Conservation (phyloP, 2,329 filamentous ascomycete species). For the Penicillium concentricum region DNA sequence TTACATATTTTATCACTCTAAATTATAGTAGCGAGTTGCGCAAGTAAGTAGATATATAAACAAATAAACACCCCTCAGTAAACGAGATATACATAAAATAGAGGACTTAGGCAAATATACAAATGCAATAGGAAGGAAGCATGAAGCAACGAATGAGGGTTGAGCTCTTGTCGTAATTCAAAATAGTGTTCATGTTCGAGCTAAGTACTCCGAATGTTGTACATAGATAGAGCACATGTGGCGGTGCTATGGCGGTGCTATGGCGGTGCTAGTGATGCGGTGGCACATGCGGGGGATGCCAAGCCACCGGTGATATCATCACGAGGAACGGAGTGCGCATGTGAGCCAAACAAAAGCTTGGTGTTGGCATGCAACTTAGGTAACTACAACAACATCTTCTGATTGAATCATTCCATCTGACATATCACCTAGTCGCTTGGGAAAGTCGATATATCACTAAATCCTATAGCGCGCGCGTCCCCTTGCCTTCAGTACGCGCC, state of each 20-base stretch:
- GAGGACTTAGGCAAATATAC: accelerated
- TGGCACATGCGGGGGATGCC: constrained; percentile 15
- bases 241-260: constrained; percentile 4
- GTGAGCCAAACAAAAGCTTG: constrained; percentile 1
- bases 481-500: constrained; percentile 16
- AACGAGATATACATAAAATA: neutral
- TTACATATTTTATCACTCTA: too few relatives aligned
- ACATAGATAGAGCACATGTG: neutral
- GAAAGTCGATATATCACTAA: constrained; percentile 17
- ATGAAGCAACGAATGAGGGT: neutral
- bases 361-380: neutral
- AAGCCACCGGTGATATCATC: constrained; percentile 25
- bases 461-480: constrained; percentile 8
- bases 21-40: too few relatives aligned
- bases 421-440: neutral
- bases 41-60: neutral
- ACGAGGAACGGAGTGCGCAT: neutral
- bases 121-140: neutral
- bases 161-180: neutral
- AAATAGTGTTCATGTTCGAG: neutral
- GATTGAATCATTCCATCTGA: neutral
- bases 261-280: neutral
- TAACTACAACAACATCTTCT: neutral
- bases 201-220: too few relatives aligned
- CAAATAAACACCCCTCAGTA: neutral